These are phyloP conservation scores for Penicillium sclerotiorum DNA, from an alignment of 2,329 filamentous ascomycete species.

Conservation along the genomic window DNA sequence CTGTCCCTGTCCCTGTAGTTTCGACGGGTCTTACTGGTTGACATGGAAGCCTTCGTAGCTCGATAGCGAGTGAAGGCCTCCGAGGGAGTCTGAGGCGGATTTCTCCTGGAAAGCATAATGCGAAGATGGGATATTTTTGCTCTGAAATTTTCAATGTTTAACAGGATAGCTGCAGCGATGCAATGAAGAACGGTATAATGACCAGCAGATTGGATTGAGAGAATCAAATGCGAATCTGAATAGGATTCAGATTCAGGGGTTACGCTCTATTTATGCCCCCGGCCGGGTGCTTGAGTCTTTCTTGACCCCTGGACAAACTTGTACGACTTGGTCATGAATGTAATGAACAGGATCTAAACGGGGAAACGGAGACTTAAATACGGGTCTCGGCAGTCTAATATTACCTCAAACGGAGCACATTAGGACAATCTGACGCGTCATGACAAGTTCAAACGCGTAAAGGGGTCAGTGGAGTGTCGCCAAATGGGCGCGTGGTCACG, in stretches of 20 bases:
- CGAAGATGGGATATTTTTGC: not conserved
- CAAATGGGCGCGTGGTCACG: constrained; percentile 44
- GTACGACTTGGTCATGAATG: constrained; percentile 3
- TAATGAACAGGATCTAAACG: constrained; percentile 11
- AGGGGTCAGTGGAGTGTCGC: constrained; percentile 35
- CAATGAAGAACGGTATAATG: not conserved
- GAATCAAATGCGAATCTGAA: constrained; percentile 3
- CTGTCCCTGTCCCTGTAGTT: constrained; percentile 35
- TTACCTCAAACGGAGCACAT: constrained; percentile 12
- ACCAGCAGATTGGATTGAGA: not conserved
- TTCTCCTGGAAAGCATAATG: constrained; percentile 20
- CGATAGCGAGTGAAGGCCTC: constrained; percentile 39
- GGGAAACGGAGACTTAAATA: constrained; percentile 2
- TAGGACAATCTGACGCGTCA: constrained; percentile 20
- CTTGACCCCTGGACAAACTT: not conserved
- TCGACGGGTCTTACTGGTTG: constrained; percentile 24
- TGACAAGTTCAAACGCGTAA: constrained; percentile 36
- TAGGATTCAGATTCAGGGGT: constrained; percentile 4
- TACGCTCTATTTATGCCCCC: not conserved
- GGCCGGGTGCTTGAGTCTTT: not conserved
- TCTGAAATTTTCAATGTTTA: not conserved
- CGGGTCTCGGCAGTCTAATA: constrained; percentile 10
- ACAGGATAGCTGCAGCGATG: not conserved
- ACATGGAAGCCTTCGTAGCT: constrained; percentile 40
- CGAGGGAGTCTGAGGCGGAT: constrained; percentile 14